Conservation (phyloP, 352 stramenopile species). For the Phytophthora pisi region DNA sequence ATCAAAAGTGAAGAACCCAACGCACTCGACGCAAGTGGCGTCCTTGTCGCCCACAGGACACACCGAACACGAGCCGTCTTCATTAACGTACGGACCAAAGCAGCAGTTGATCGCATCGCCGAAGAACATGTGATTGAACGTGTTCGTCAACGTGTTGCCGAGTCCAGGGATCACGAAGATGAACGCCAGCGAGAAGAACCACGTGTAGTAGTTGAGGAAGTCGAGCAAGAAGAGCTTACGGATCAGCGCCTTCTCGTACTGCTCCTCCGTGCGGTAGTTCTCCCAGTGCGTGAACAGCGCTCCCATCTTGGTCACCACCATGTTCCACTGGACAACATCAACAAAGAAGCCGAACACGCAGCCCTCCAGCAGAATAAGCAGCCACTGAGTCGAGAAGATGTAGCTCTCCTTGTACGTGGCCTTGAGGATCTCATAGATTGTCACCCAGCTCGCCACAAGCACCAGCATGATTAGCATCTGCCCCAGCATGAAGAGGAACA, state of each 20-base stretch:
- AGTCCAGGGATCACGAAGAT: constrained; percentile 87
- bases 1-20: constrained; percentile 86
- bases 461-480: constrained; percentile 89
- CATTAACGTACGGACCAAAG: constrained; percentile 85
- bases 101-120: constrained; percentile 87
- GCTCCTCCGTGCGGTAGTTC: constrained; percentile 87
- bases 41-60: constrained; percentile 75
- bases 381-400: constrained; percentile 88
- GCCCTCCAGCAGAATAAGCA: constrained; percentile 80
- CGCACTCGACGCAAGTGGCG: constrained; percentile 72
- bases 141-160: constrained; percentile 86
- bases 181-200: constrained; percentile 91
- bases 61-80: constrained; percentile 63
- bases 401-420: constrained; percentile 74
- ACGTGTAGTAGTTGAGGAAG: constrained; percentile 93
- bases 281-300: constrained; percentile 88
- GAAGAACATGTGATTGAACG: constrained; percentile 83
- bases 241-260: constrained; percentile 84
- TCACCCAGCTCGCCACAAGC: constrained; percentile 87
- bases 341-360: constrained; percentile 89
- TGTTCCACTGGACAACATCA: constrained; percentile 90
- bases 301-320: constrained; percentile 89
- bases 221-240: constrained; percentile 87
- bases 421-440: constrained; percentile 89
- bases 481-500: constrained; percentile 81